These are phyloP conservation scores for Neonectria ditissima DNA, from an alignment of 2,329 filamentous ascomycete genomes.

Conservation along the genomic window DNA sequence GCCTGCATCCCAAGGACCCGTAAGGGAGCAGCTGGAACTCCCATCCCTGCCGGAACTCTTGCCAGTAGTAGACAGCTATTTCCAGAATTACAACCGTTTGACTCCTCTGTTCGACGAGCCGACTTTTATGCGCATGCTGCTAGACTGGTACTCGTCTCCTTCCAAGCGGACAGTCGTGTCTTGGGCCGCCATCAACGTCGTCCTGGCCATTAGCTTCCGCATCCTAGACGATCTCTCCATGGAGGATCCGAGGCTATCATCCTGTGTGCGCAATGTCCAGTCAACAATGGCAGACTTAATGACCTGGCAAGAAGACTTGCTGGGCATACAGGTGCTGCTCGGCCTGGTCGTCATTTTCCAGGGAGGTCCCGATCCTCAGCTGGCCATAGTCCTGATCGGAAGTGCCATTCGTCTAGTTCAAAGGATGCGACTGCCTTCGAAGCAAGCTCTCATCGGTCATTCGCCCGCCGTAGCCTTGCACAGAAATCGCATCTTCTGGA, in stretches of 20 bases:
- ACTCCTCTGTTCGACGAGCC: slow-evolving; percentile 51
- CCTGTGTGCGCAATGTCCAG: slow-evolving; percentile 48
- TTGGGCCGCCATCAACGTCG: slow-evolving; percentile 52
- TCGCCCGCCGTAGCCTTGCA: slow-evolving; percentile 32
- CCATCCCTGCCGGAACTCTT: slow-evolving; percentile 35
- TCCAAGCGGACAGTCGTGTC: slow-evolving; percentile 31
- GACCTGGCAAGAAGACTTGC: slow-evolving; percentile 44
- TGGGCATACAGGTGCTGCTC: slow-evolving; percentile 50
- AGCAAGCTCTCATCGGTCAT: slow-evolving; percentile 6
- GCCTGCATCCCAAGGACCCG: not conserved
- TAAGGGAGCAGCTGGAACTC: slow-evolving; percentile 26
- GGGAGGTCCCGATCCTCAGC: slow-evolving; percentile 46
- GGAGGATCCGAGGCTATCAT: slow-evolving; percentile 34
- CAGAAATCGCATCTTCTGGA: slow-evolving; percentile 52
- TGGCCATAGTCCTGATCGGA: slow-evolving; percentile 48
- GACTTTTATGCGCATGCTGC: slow-evolving; percentile 50
- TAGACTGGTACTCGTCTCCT: slow-evolving; percentile 47
- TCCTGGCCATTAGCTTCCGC: slow-evolving; percentile 49
- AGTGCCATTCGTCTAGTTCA: slow-evolving; percentile 51
- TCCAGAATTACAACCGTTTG: slow-evolving; percentile 34
- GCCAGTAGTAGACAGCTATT: slow-evolving; percentile 37
- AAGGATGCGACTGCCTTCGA: slow-evolving; percentile 48
- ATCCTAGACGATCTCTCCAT: slow-evolving; percentile 35
- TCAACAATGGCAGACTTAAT: slow-evolving; percentile 49
- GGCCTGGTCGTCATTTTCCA: slow-evolving; percentile 51